phyloP scores from a whole-genome alignment of 2,329 filamentous ascomycete genomes.

The Talaromyces sp. region DNA sequence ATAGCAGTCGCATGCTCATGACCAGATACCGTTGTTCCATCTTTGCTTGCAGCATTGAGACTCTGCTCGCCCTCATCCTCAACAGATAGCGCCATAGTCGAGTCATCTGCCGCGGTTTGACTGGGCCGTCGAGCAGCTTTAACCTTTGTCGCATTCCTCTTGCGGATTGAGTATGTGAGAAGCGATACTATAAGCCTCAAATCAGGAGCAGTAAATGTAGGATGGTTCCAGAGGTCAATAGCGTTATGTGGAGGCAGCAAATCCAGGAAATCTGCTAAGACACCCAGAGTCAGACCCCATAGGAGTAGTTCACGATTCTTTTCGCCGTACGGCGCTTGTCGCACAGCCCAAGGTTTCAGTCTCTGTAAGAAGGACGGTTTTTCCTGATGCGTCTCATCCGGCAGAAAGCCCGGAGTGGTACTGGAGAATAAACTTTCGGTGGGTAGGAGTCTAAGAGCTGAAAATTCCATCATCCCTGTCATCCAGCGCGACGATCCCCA shows the following conservation, averaged over 20 bases:
- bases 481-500: slow-evolving; percentile 54
- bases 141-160: slow-evolving; percentile 44
- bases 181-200: slow-evolving; percentile 58
- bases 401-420: slow-evolving; percentile 50
- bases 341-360: slow-evolving; percentile 29
- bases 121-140: slow-evolving; percentile 31
- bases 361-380: slow-evolving; percentile 23
- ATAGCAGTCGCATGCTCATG: slow-evolving; percentile 38
- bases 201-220: slow-evolving; percentile 63
- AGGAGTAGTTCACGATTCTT: slow-evolving; percentile 53
- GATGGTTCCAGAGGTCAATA: slow-evolving; percentile 62
- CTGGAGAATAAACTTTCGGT: slow-evolving; percentile 59
- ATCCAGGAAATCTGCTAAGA: slow-evolving; percentile 65
- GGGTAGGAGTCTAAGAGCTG: slow-evolving; percentile 60
- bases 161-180: slow-evolving; percentile 56
- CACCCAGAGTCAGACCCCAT: slow-evolving; percentile 66
- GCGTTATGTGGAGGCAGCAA: slow-evolving; percentile 62
- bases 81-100: slow-evolving; percentile 33
- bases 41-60: background rate
- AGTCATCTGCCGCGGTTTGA: slow-evolving; percentile 32
- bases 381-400: slow-evolving; percentile 24
- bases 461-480: slow-evolving; percentile 65
- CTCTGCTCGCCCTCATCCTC: slow-evolving; percentile 18
- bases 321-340: slow-evolving; percentile 27
- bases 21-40: slow-evolving; percentile 16